A percentile compares a stretch with the other conserved stretches of the same genome.
Evolutionary conservation across 768 basidiomycete species (phyloP).

Genomic region (Tremella yokohamensis): DNA sequence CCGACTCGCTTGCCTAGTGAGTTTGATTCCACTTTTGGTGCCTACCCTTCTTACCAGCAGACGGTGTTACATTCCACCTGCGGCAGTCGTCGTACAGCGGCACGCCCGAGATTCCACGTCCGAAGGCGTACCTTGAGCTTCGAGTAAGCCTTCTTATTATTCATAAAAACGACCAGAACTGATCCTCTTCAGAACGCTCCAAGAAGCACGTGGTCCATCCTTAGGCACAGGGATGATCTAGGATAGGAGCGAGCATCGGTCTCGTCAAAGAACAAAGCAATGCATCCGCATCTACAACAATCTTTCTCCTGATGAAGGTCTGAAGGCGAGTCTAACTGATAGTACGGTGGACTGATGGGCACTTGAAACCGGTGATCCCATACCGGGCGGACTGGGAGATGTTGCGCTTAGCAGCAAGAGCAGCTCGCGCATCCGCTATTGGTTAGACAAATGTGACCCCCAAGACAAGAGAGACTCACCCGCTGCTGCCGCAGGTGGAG

Average conservation of each 20-base stretch:
- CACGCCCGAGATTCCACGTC: too few relatives aligned
- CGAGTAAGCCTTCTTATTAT: background rate
- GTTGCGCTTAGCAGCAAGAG: background rate
- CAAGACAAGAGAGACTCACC: background rate
- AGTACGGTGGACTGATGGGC: too few relatives aligned
- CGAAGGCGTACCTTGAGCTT: background rate
- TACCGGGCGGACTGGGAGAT: background rate
- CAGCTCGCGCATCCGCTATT: background rate
- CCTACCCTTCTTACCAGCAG: background rate
- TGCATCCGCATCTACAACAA: too few relatives aligned
- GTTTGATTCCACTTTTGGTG: slow-evolving; percentile 2
- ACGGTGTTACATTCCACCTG: background rate
- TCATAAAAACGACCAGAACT: background rate
- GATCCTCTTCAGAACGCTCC: background rate
- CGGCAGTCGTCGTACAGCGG: background rate
- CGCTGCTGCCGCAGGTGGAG: background rate
- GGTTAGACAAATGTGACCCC: background rate
- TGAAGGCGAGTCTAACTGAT: too few relatives aligned
- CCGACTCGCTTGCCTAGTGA: slow-evolving; percentile 75
- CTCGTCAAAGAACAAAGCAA: too few relatives aligned
- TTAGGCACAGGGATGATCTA: too few relatives aligned
- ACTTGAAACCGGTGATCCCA: too few relatives aligned
- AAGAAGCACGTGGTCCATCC: too few relatives aligned
- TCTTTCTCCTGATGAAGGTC: too few relatives aligned
- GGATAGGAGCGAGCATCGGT: too few relatives aligned